phyloP scores from a whole-genome alignment of 768 basidiomycete species.

The Leccinum variicolor region DNA sequence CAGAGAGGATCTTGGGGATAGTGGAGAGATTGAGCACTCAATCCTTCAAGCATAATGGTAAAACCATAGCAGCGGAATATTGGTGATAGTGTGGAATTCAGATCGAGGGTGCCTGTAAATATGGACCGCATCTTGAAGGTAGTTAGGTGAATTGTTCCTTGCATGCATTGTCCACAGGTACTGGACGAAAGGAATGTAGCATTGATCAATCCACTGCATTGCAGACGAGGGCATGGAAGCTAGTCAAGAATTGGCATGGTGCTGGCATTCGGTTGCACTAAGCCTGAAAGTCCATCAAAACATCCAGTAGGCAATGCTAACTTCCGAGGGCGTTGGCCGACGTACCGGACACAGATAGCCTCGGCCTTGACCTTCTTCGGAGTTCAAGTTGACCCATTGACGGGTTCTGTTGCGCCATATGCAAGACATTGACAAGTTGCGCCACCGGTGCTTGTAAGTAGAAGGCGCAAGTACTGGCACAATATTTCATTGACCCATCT shows the following conservation, averaged over 20 bases:
- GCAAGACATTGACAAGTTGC: too few species aligned
- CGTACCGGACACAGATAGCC: neutral
- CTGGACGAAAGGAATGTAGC: neutral
- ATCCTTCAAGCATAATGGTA: neutral
- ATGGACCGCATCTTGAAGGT: neutral
- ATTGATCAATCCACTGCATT: neutral
- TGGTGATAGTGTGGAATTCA: neutral
- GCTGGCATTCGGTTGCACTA: neutral
- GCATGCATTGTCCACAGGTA: neutral
- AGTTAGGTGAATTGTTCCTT: neutral
- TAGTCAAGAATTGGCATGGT: too few species aligned
- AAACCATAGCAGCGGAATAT: neutral
- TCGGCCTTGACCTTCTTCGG: neutral
- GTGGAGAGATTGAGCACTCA: neutral
- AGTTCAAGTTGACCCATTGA: neutral
- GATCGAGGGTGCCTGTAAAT: neutral
- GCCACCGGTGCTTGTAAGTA: neutral
- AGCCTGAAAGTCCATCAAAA: neutral
- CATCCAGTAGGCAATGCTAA: too few species aligned
- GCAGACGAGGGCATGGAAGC: neutral
- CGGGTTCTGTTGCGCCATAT: neutral
- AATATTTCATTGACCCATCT: neutral
- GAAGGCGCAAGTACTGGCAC: neutral
- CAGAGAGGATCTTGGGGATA: neutral
- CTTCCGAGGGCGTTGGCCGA: neutral